Conservation (phyloP, 306 rosid genomes). For the Trifolium subterraneum region DNA sequence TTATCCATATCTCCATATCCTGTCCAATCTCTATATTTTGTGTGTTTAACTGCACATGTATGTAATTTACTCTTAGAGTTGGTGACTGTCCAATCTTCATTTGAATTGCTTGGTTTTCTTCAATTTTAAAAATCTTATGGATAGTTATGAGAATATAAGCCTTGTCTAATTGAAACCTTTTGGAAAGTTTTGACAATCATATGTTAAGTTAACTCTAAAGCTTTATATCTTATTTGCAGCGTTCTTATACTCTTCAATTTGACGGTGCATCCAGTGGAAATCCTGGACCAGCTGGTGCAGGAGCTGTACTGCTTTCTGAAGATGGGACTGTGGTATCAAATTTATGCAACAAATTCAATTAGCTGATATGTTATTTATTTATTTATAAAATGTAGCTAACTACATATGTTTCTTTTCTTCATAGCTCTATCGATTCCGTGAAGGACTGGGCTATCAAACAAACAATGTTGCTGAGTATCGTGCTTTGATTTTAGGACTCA, state of each 20-base stretch:
- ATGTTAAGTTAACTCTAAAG: neutral
- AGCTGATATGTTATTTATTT: neutral
- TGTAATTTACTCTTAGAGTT: no score
- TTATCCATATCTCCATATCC: no score
- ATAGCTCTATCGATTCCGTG: slow-evolving; percentile 69
- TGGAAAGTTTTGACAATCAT: neutral
- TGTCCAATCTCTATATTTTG: no score
- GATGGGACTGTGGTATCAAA: slow-evolving; percentile 57
- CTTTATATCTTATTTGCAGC: neutral
- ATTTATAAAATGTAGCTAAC: slow-evolving; percentile 28
- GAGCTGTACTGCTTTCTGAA: slow-evolving; percentile 74
- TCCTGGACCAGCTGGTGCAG: slow-evolving; percentile 89
- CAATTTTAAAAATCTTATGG: neutral
- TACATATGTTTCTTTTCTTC: slow-evolving; percentile 30
- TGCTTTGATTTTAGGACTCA: slow-evolving; percentile 74
- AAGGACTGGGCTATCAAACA: slow-evolving; percentile 81
- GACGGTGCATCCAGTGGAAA: no score
- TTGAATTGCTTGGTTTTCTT: neutral
- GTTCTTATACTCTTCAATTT: no score
- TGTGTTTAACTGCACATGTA: no score
- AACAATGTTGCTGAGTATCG: slow-evolving; percentile 86
- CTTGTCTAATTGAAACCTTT: neutral
- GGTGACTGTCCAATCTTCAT: neutral
- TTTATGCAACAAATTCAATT: neutral
- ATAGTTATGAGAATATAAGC: no score